These are phyloP conservation scores for Daldinia concentrica DNA, from an alignment of 495 filamentous ascomycete species.

Conservation along the genomic window DNA sequence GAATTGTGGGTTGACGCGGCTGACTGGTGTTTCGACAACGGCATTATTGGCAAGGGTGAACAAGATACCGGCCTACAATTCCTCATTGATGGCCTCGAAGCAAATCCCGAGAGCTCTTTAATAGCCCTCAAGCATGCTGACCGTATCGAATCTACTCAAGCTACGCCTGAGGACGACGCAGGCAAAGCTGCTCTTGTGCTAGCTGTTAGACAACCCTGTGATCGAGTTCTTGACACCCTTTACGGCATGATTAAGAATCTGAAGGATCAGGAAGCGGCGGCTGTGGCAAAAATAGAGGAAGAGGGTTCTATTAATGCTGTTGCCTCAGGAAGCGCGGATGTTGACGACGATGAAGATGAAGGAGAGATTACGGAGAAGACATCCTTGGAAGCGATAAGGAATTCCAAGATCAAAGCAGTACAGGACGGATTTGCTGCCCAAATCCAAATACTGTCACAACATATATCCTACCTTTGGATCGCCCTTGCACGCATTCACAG, in stretches of 20 bases:
- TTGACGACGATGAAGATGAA: constrained; percentile 71
- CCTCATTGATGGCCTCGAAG: constrained; percentile 79
- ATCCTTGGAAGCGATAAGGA: constrained; percentile 63
- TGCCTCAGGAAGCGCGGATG: constrained; percentile 55
- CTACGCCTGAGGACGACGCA: constrained; percentile 75
- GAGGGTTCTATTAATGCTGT: constrained; percentile 50
- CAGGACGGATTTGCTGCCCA: constrained; percentile 75
- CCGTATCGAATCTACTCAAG: constrained; percentile 75
- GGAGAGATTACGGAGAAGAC: constrained; percentile 64
- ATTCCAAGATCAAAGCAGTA: constrained; percentile 73
- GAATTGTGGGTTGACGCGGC: constrained; percentile 96
- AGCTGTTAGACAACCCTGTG: constrained; percentile 81
- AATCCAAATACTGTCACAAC: constrained; percentile 74
- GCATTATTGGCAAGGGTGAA: constrained; percentile 66
- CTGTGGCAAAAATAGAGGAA: constrained; percentile 77
- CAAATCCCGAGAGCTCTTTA: constrained; percentile 92
- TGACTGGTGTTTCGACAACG: constrained; percentile 89
- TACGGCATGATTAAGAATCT: constrained; percentile 80
- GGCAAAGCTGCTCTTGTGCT: constrained; percentile 72
- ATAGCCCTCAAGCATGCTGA: constrained; percentile 90
- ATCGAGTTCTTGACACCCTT: constrained; percentile 81
- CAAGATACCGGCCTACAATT: constrained; percentile 70
- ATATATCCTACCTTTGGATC: constrained; percentile 92
- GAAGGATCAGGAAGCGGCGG: constrained; percentile 74
- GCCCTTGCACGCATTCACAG: constrained; percentile 92